Percentiles rank a stretch among this genome's conserved stretches.
phyloP scores from a whole-genome alignment of 1,284 basidiomycete species.

The Austroboletus olivaceoglutinosus region DNA sequence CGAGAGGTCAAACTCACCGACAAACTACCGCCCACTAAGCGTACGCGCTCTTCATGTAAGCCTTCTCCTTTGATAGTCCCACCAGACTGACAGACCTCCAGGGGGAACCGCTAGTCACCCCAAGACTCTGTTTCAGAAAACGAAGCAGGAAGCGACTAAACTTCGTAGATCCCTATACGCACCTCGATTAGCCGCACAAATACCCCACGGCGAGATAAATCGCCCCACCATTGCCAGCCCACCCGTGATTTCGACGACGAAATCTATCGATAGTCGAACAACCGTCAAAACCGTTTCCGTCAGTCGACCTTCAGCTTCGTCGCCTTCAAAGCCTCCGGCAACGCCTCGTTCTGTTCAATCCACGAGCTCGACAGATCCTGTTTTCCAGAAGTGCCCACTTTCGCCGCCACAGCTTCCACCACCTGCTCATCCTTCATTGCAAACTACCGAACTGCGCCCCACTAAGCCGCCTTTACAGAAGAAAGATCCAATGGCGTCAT shows the following conservation, averaged over 20 bases:
- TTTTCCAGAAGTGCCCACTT: conserved; percentile 14
- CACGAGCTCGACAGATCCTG: conserved; percentile 10
- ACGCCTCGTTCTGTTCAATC: conserved; percentile 10
- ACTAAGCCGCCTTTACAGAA: conserved; percentile 43
- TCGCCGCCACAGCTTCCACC: conserved; percentile 16
- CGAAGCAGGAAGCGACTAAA: conserved; percentile 63
- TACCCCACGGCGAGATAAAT: conserved; percentile 45
- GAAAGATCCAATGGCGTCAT: conserved; percentile 61
- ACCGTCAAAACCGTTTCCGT: conserved; percentile 44
- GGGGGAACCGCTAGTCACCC: conserved; percentile 51
- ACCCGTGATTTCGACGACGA: conserved; percentile 34
- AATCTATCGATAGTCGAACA: conserved; percentile 36
- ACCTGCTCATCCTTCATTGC: conserved; percentile 17
- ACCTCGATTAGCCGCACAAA: conserved; percentile 48
- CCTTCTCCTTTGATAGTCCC: neutral
- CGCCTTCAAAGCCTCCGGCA: conserved; percentile 15
- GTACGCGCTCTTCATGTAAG: conserved; percentile 53
- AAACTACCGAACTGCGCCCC: conserved; percentile 23
- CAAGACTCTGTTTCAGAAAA: conserved; percentile 74
- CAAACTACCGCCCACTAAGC: conserved; percentile 60
- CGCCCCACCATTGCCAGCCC: conserved; percentile 38
- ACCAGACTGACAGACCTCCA: conserved; percentile 26
- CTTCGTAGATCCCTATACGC: conserved; percentile 60
- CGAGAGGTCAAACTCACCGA: conserved; percentile 71
- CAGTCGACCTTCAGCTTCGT: conserved; percentile 27